These are phyloP conservation scores for Aspergillus floridensis DNA, from an alignment of 2,329 filamentous ascomycete genomes.

Conservation along the genomic window DNA sequence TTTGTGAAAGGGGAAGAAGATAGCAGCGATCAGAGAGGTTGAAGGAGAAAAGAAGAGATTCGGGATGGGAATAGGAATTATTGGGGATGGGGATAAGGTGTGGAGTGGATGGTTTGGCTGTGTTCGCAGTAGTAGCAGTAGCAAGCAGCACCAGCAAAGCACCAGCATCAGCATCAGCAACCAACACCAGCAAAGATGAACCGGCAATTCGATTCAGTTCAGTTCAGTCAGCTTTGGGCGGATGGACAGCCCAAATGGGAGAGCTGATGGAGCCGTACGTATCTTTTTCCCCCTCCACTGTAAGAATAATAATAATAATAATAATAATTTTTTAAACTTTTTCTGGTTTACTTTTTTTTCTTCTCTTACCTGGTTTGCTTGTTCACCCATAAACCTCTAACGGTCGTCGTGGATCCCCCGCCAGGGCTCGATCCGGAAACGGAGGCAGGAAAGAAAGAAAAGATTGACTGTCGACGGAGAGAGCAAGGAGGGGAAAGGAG, in stretches of 20 bases:
- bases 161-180: conserved; percentile 5
- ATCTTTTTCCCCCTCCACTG: conserved; percentile 10
- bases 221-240: conserved; percentile 17
- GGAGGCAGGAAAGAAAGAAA: conserved; percentile 20
- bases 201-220: conserved; percentile 6
- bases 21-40: conserved; percentile 6
- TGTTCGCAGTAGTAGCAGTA: background rate
- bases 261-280: conserved; percentile 15
- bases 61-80: conserved; percentile 9
- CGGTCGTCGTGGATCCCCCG: conserved; percentile 35
- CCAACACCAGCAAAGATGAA: background rate
- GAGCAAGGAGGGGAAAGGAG: conserved; percentile 1
- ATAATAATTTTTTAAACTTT: conserved; percentile 8
- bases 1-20: conserved; percentile 5
- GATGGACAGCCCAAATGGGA: conserved; percentile 16
- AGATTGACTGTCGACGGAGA: conserved; percentile 18
- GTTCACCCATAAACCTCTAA: conserved; percentile 21
- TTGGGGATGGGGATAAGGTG: background rate
- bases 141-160: background rate
- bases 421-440: conserved; percentile 37
- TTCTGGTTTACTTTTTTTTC: conserved; percentile 13
- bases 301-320: conserved; percentile 15
- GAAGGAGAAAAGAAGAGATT: conserved; percentile 9
- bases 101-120: background rate
- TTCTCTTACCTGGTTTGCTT: conserved; percentile 10